A percentile compares a stretch with the other conserved stretches of the same genome.
Conservation (phyloP, 2,329 filamentous ascomycete genomes). For the Trichophyton equinum region DNA sequence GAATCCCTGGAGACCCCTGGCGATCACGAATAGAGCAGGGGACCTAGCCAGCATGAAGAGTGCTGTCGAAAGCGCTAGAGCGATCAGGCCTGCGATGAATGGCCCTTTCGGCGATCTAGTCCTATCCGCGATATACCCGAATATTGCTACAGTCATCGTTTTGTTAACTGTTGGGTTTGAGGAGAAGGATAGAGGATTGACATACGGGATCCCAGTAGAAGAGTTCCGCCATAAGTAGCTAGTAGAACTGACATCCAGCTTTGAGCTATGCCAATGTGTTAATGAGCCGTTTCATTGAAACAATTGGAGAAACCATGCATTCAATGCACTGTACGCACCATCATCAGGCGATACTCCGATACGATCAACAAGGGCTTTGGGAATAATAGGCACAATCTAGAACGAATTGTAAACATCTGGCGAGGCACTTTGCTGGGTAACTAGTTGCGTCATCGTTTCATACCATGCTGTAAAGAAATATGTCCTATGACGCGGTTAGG, state of each 20-base stretch:
- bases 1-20: constrained; percentile 45
- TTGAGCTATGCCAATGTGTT: neutral
- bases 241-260: constrained; percentile 49
- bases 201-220: constrained; percentile 46
- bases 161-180: neutral
- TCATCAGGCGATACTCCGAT: constrained; percentile 26
- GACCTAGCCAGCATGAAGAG: constrained; percentile 42
- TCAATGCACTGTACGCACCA: neutral
- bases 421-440: neutral
- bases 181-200: constrained; percentile 10
- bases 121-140: constrained; percentile 44
- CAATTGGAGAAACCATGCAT: neutral
- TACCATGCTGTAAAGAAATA: neutral
- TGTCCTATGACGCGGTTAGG: neutral
- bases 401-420: neutral
- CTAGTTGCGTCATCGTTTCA: neutral
- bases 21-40: constrained; percentile 38
- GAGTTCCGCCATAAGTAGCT: constrained; percentile 55
- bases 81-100: constrained; percentile 44
- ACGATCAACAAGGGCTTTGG: constrained; percentile 49
- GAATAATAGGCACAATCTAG: constrained; percentile 55
- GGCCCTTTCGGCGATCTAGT: constrained; percentile 42
- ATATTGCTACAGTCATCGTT: constrained; percentile 10
- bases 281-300: neutral
- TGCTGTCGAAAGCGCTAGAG: constrained; percentile 43